Percentiles rank a stretch among this genome's conserved stretches.
Evolutionary conservation across 2,329 filamentous ascomycete species (phyloP).

Genomic region (Huntiella moniliformis): DNA sequence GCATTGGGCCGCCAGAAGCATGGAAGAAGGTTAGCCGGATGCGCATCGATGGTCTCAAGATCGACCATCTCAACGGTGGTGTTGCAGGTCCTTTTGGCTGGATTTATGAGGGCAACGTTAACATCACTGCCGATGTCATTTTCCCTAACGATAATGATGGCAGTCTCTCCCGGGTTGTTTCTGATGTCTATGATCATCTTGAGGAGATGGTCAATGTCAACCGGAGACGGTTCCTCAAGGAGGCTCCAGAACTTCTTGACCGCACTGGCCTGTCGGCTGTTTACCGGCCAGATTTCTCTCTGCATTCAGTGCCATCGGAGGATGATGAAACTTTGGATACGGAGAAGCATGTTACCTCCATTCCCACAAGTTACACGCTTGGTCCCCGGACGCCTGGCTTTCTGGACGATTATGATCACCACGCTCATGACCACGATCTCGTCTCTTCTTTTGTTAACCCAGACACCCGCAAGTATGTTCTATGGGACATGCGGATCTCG

Average conservation of each 20-base stretch:
- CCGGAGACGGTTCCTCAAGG: constrained; percentile 19
- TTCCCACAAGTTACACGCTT: constrained; percentile 10
- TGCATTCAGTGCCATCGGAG: constrained; percentile 4
- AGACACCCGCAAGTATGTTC: constrained; percentile 59
- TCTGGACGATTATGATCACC: constrained; percentile 11
- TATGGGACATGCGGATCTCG: constrained; percentile 89
- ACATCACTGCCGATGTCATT: constrained; percentile 91
- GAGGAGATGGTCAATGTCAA: constrained; percentile 80
- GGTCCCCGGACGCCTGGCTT: constrained; percentile 6
- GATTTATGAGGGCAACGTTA: constrained; percentile 94
- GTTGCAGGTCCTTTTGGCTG: constrained; percentile 89
- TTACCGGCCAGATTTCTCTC: constrained; percentile 9
- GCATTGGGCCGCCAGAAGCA: constrained; percentile 43
- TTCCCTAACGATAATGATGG: constrained; percentile 77
- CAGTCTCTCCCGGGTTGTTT: constrained; percentile 81
- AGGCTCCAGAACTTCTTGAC: constrained; percentile 10
- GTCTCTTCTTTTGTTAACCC: constrained; percentile 15
- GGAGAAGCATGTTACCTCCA: constrained; percentile 6
- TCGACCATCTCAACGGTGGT: constrained; percentile 87
- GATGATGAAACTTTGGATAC: neutral
- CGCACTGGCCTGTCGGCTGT: constrained; percentile 11
- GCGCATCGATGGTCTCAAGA: constrained; percentile 80
- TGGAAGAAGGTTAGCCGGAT: constrained; percentile 96
- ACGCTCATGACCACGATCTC: constrained; percentile 4
- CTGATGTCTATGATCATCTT: constrained; percentile 91